These are phyloP conservation scores for Populus davidiana DNA, from an alignment of 345 rosid genomes.

Conservation along the genomic window DNA sequence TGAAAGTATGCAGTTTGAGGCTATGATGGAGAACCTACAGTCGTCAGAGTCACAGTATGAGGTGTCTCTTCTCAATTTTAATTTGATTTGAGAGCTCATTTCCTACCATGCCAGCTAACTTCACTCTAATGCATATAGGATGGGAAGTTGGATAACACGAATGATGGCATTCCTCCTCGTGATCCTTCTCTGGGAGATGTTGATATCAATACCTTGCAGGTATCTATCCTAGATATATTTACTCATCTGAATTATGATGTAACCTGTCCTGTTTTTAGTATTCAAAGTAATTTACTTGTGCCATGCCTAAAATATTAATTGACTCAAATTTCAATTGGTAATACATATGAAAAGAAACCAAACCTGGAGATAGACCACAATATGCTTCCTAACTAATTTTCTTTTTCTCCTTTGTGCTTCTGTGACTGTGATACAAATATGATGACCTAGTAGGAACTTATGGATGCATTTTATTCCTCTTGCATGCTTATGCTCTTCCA, in stretches of 20 bases:
- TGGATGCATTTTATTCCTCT: background rate
- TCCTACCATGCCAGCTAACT: constrained; percentile 10
- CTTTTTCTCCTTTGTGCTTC: background rate
- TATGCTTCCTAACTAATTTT: background rate
- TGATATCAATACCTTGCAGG: constrained; percentile 77
- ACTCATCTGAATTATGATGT: constrained; percentile 6
- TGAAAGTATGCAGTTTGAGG: constrained; percentile 65
- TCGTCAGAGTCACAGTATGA: constrained; percentile 46
- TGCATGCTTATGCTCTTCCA: background rate
- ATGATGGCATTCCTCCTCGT: constrained; percentile 47
- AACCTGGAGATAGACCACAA: background rate
- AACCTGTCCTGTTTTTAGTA: constrained; percentile 6
- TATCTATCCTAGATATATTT: constrained; percentile 23
- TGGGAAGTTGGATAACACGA: constrained; percentile 48
- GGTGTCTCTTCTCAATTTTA: constrained; percentile 43
- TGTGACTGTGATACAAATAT: background rate
- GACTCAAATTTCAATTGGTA: background rate
- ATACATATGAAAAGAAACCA: background rate
- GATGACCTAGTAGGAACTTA: background rate
- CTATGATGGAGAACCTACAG: constrained; percentile 58
- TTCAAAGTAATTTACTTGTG: background rate
- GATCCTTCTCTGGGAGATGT: constrained; percentile 52
- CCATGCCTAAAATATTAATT: background rate
- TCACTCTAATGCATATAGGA: constrained; percentile 46
- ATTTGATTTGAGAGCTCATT: constrained; percentile 22